phyloP scores from a whole-genome alignment of 176 grass and related monocot genomes.

The Metroxylon sagu region DNA sequence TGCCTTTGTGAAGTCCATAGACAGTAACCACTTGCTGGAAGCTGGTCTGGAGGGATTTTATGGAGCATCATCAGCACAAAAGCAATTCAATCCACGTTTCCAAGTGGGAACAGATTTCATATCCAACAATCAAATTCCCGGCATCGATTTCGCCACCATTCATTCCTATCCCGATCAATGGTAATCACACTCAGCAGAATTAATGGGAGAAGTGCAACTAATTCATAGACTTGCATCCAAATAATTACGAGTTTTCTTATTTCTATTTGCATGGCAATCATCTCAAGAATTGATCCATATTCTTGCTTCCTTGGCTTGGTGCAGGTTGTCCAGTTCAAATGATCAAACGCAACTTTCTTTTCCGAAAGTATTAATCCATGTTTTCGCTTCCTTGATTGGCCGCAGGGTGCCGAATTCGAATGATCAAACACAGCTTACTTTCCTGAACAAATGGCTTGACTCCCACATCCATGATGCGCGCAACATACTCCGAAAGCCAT shows the following conservation, averaged over 20 bases:
- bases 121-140: conserved; percentile 56
- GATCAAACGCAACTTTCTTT: conserved; percentile 52
- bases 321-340: conserved; percentile 37
- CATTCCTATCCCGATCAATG: conserved; percentile 98
- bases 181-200: conserved; percentile 12
- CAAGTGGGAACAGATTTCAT: conserved; percentile 93
- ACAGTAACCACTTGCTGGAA: conserved; percentile 78
- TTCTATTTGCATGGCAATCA: no score
- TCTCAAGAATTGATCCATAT: not conserved
- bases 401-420: not conserved
- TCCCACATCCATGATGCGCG: conserved; percentile 58
- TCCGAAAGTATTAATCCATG: conserved; percentile 11
- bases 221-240: no score
- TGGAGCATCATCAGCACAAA: conserved; percentile 18
- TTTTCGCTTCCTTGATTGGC: no score
- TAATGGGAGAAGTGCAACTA: no score
- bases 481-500: conserved; percentile 48
- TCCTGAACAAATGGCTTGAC: conserved; percentile 66
- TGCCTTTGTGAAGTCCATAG: conserved; percentile 74
- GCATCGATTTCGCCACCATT: conserved; percentile 87
- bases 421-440: conserved; percentile 44
- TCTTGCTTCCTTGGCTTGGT: not conserved
- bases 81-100: conserved; percentile 39
- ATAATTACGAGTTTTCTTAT: no score
- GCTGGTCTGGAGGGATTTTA: conserved; percentile 95